Evolutionary conservation across 176 grass and related monocot genomes (phyloP).

Genomic region (Elaeis guineensis): DNA sequence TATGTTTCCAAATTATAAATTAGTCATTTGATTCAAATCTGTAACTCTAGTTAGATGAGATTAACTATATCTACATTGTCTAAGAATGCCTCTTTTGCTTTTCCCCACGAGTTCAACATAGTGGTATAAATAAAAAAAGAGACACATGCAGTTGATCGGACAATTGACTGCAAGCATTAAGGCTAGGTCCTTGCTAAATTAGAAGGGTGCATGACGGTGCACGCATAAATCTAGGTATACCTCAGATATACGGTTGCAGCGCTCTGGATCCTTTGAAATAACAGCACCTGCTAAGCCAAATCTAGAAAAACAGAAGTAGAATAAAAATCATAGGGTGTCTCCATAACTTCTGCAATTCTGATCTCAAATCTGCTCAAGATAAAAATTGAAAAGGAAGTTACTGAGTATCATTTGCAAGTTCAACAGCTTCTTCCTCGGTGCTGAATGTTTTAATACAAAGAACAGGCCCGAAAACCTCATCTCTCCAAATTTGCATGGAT

Average conservation of each 20-base stretch:
- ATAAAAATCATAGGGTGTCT: not conserved
- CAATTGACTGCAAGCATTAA: not conserved
- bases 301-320: slow-evolving; percentile 30
- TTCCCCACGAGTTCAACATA: too few relatives aligned
- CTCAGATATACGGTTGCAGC: slow-evolving; percentile 82
- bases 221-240: slow-evolving; percentile 28
- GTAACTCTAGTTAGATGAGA: too few relatives aligned
- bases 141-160: too few relatives aligned
- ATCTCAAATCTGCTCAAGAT: not conserved
- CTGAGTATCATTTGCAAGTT: slow-evolving; percentile 89
- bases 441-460: slow-evolving; percentile 79
- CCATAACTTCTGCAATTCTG: not conserved
- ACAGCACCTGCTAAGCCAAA: slow-evolving; percentile 89
- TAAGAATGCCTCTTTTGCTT: too few relatives aligned
- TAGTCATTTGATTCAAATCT: too few relatives aligned
- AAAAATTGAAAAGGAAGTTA: slow-evolving; percentile 19
- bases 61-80: too few relatives aligned
- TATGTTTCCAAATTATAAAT: too few relatives aligned
- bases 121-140: too few relatives aligned
- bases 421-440: slow-evolving; percentile 91
- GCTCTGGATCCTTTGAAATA: slow-evolving; percentile 58
- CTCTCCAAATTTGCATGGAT: slow-evolving; percentile 99
- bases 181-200: not conserved
- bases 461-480: slow-evolving; percentile 93
- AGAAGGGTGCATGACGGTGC: too few relatives aligned